Evolutionary conservation across 2,329 filamentous ascomycete genomes (phyloP).

Genomic region (Stachybotrys echinatus): DNA sequence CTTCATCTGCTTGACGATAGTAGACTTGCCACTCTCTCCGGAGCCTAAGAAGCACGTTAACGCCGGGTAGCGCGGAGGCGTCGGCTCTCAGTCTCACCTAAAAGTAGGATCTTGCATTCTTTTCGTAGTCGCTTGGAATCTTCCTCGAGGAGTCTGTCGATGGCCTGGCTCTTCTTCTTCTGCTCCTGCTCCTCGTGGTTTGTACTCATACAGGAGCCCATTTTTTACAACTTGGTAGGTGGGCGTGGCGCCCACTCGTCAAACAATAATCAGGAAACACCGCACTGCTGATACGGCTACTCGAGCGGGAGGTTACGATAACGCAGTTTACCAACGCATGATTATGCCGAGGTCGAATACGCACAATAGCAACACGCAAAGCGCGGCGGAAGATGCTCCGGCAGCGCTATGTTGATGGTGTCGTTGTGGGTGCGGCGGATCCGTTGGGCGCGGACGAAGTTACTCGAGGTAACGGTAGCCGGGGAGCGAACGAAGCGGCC

Average conservation of each 20-base stretch:
- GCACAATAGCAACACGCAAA: background rate
- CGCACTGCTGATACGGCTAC: constrained; percentile 4
- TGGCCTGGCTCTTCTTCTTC: constrained; percentile 95
- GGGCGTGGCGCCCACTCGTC: constrained; percentile 8
- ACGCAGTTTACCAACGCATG: background rate
- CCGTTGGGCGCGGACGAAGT: background rate
- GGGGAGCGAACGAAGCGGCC: background rate
- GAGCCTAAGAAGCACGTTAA: constrained; percentile 60
- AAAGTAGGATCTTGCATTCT: constrained; percentile 97
- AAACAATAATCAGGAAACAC: constrained; percentile 5
- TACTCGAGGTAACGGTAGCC: background rate
- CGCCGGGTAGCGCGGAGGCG: constrained; percentile 1
- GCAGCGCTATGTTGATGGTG: background rate
- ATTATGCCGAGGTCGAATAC: background rate
- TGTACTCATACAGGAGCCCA: constrained; percentile 93
- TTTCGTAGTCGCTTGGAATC: constrained; percentile 86
- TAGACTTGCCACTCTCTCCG: constrained; percentile 97
- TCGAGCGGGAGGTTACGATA: background rate
- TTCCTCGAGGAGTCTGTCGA: constrained; percentile 89
- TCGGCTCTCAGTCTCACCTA: constrained; percentile 58
- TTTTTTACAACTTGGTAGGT: constrained; percentile 37
- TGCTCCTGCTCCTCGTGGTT: constrained; percentile 82
- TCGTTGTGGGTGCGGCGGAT: background rate
- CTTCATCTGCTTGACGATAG: constrained; percentile 99
- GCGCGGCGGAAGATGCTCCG: background rate